A percentile compares a stretch with the other conserved stretches of the same genome.
phyloP scores from a whole-genome alignment of 73 alveolate species.

The Tetrahymena thermophila region DNA sequence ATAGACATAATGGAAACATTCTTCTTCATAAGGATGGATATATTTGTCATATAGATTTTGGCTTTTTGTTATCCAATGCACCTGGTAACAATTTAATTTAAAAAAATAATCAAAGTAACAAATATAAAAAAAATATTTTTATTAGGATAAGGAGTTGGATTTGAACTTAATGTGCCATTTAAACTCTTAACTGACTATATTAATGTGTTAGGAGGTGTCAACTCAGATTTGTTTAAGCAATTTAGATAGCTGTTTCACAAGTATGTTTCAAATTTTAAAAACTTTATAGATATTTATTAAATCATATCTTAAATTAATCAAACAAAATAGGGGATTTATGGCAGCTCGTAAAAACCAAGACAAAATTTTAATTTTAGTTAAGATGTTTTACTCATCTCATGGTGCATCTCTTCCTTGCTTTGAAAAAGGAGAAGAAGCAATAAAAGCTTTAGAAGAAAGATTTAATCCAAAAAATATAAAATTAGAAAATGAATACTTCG shows the following conservation, averaged over 20 bases:
- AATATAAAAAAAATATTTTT: neutral
- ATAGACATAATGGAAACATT: slow-evolving; percentile 96
- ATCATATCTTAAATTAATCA: neutral
- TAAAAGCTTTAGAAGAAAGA: slow-evolving; percentile 76
- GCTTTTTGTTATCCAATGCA: slow-evolving; percentile 86
- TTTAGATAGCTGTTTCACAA: slow-evolving; percentile 40
- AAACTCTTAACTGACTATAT: slow-evolving; percentile 44
- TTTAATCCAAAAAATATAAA: slow-evolving; percentile 42
- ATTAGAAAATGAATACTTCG: neutral
- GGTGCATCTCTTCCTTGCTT: slow-evolving; percentile 92
- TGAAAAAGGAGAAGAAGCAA: slow-evolving; percentile 77
- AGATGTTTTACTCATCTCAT: slow-evolving; percentile 92
- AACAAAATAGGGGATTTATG: slow-evolving; percentile 51
- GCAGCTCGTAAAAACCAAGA: slow-evolving; percentile 87
- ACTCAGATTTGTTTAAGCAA: slow-evolving; percentile 39
- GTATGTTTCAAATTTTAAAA: slow-evolving; percentile 12
- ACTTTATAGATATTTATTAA: neutral
- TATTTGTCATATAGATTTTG: slow-evolving; percentile 92
- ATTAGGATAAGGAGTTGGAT: slow-evolving; percentile 15
- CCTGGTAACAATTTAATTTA: slow-evolving; percentile 67
- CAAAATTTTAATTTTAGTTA: slow-evolving; percentile 77
- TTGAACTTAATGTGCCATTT: slow-evolving; percentile 31
- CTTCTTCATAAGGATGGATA: slow-evolving; percentile 90
- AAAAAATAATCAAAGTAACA: too few species aligned
- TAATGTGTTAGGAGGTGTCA: slow-evolving; percentile 84